These are phyloP conservation scores for Cyberlindnera japonica DNA, from an alignment of 805 yeast species.

Conservation along the genomic window DNA sequence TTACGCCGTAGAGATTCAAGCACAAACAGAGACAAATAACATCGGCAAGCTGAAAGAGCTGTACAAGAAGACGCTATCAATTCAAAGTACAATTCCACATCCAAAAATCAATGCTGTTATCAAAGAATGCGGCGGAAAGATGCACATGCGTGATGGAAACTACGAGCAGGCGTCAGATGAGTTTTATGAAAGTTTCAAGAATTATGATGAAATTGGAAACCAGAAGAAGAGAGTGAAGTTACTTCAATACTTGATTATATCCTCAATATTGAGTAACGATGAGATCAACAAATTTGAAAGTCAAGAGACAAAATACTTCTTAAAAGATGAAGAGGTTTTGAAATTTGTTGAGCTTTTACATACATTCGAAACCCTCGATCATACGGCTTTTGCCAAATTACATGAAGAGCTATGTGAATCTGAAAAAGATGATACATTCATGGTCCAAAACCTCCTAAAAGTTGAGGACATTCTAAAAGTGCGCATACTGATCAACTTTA, in stretches of 20 bases:
- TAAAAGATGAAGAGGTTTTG: conserved; percentile 22
- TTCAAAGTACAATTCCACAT: conserved; percentile 67
- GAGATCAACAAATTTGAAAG: conserved; percentile 33
- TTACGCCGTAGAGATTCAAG: conserved; percentile 61
- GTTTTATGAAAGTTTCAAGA: conserved; percentile 54
- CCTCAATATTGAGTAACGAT: conserved; percentile 52
- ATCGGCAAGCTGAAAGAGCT: conserved; percentile 41
- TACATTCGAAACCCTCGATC: conserved; percentile 22
- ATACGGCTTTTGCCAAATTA: conserved; percentile 16
- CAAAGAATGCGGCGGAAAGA: conserved; percentile 70
- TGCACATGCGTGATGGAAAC: conserved; percentile 56
- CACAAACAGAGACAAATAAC: conserved; percentile 39
- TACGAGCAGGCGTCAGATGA: conserved; percentile 54
- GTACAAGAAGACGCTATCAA: conserved; percentile 43
- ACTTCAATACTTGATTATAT: conserved; percentile 57
- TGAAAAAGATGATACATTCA: conserved; percentile 17
- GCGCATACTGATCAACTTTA: conserved; percentile 26
- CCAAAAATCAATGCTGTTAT: conserved; percentile 73
- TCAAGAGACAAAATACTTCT: conserved; percentile 28
- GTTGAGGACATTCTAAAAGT: conserved; percentile 22
- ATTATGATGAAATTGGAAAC: conserved; percentile 65
- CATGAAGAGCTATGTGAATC: conserved; percentile 9
- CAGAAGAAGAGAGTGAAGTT: conserved; percentile 51
- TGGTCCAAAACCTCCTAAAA: conserved; percentile 19
- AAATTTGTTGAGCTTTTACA: conserved; percentile 21